Conservation (phyloP, 306 rosid species). For the Acmispon strigosus region DNA sequence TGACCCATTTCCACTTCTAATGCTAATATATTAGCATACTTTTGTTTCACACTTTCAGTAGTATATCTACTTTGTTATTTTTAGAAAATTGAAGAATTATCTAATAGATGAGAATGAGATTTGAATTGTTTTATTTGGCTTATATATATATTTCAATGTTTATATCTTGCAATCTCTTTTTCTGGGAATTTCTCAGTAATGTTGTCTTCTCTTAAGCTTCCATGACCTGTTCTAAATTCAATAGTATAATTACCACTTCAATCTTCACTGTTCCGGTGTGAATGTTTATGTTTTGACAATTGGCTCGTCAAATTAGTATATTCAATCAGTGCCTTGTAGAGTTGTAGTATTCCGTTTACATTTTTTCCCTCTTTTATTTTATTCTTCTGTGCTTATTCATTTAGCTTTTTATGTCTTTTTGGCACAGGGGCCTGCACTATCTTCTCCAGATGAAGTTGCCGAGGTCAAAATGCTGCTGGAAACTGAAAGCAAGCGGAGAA, state of each 20-base stretch:
- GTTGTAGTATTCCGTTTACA: background rate
- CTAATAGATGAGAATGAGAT: background rate
- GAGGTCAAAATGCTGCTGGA: conserved; percentile 60
- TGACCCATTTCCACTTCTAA: background rate
- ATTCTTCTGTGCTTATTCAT: background rate
- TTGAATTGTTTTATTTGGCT: background rate
- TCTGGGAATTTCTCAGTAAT: background rate
- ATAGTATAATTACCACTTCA: conserved; percentile 1
- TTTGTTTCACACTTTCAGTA: background rate
- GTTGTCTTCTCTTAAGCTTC: background rate
- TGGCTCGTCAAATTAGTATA: background rate
- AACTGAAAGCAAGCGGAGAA: conserved; percentile 54
- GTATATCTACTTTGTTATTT: background rate
- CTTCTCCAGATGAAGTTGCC: conserved; percentile 43
- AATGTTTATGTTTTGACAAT: background rate
- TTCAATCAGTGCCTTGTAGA: background rate
- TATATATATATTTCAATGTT: background rate
- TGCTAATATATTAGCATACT: background rate
- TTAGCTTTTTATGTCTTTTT: conserved; percentile 10
- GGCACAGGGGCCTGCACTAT: conserved; percentile 42
- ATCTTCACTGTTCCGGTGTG: conserved; percentile 4
- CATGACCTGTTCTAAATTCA: background rate
- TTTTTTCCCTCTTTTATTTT: background rate
- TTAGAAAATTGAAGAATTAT: background rate
- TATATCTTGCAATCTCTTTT: background rate